Evolutionary conservation across 1,139 yeast genomes (phyloP).

Genomic region (Blastobotrys persicus): DNA sequence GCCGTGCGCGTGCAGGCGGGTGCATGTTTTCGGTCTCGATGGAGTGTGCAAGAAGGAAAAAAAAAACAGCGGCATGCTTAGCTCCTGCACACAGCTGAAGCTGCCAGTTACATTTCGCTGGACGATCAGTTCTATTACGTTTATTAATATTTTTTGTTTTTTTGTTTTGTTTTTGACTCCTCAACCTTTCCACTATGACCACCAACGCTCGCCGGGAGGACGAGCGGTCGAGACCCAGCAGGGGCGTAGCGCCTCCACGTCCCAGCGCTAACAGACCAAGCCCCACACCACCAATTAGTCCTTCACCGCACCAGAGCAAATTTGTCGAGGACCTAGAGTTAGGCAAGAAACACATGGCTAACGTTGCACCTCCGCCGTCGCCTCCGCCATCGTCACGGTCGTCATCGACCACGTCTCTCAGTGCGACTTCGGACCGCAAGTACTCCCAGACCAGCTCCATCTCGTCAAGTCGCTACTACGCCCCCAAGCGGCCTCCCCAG

Average conservation of each 20-base stretch:
- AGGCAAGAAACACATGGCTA: no score
- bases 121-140: no score
- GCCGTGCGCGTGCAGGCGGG: not conserved
- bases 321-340: not conserved
- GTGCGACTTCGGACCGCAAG: not conserved
- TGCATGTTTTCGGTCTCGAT: not conserved
- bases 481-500: not conserved
- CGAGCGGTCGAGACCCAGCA: not conserved
- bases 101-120: no score
- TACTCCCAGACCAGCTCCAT: not conserved
- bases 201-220: not conserved
- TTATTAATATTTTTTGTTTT: no score
- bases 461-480: no score
- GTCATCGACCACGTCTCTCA: slow-evolving; percentile 1
- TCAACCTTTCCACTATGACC: no score
- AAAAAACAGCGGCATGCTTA: not conserved
- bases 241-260: not conserved
- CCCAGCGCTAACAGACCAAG: not conserved
- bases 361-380: slow-evolving; percentile 2
- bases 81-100: slow-evolving; percentile 3
- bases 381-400: slow-evolving; percentile 8
- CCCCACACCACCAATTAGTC: not conserved
- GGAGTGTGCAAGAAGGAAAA: not conserved
- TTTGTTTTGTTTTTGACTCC: no score
- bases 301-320: not conserved